phyloP scores from a whole-genome alignment of 805 yeast species.

The Dipodascus geniculatus region DNA sequence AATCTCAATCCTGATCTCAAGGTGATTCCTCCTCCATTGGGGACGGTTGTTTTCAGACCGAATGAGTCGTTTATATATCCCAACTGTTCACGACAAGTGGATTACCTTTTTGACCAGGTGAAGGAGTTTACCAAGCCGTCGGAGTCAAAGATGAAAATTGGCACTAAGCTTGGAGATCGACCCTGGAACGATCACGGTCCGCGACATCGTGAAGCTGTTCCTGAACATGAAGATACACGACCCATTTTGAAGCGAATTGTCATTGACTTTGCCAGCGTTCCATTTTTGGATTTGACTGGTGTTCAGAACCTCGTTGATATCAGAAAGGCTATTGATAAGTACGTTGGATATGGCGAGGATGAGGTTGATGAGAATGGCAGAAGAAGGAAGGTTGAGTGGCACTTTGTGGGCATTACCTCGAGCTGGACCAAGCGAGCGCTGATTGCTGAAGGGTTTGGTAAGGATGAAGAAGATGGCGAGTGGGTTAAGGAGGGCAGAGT shows the following conservation, averaged over 20 bases:
- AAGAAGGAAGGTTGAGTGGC: constrained; percentile 66
- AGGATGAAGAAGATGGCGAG: constrained; percentile 20
- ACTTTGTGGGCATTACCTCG: constrained; percentile 71
- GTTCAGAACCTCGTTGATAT: constrained; percentile 69
- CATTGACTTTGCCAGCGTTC: constrained; percentile 69
- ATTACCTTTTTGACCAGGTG: constrained; percentile 55
- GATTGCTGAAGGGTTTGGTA: constrained; percentile 67
- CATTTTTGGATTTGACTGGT: constrained; percentile 69
- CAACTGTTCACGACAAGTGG: constrained; percentile 65
- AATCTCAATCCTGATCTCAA: constrained; percentile 43
- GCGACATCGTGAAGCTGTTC: constrained; percentile 18
- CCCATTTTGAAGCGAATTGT: constrained; percentile 64
- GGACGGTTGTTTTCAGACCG: constrained; percentile 80
- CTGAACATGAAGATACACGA: constrained; percentile 34
- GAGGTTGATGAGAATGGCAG: neutral
- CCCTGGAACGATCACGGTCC: constrained; percentile 93
- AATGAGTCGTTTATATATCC: constrained; percentile 74
- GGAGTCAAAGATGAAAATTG: constrained; percentile 10
- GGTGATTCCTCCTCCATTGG: constrained; percentile 76
- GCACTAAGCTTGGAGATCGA: constrained; percentile 41
- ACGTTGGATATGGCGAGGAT: constrained; percentile 39
- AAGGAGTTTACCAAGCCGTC: constrained; percentile 40
- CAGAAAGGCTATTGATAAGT: constrained; percentile 55
- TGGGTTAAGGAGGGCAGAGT: constrained; percentile 13
- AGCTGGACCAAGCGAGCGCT: constrained; percentile 82